A percentile compares a stretch with the other conserved stretches of the same genome.
phyloP scores from a whole-genome alignment of 2,329 filamentous ascomycete genomes.

The Calonectria pseudoreteaudii region DNA sequence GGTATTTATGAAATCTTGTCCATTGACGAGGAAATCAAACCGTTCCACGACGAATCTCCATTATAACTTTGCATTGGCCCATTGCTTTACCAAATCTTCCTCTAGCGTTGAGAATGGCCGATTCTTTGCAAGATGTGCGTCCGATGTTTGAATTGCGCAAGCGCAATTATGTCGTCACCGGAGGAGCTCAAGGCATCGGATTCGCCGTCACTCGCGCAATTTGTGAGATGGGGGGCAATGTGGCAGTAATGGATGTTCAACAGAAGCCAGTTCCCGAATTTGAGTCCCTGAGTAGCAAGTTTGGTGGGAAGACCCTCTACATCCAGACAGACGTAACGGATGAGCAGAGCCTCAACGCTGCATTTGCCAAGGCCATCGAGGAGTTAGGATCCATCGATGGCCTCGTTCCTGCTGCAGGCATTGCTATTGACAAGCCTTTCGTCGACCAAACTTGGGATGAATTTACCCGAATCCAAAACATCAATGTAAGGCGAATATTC shows the following conservation, averaged over 20 bases:
- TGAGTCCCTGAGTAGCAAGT: slow-evolving; percentile 31
- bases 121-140: slow-evolving; percentile 4
- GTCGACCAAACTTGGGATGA: slow-evolving; percentile 58
- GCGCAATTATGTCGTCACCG: slow-evolving; percentile 53
- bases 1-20: not conserved
- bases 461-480: slow-evolving; percentile 52
- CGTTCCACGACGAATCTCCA: not conserved
- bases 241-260: slow-evolving; percentile 51
- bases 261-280: slow-evolving; percentile 47
- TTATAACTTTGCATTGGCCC: not conserved
- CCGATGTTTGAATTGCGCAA: slow-evolving; percentile 14
- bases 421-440: slow-evolving; percentile 58
- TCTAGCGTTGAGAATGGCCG: not conserved
- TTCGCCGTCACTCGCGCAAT: slow-evolving; percentile 52
- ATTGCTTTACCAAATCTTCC: not conserved
- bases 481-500: slow-evolving; percentile 50
- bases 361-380: slow-evolving; percentile 39
- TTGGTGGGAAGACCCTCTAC: slow-evolving; percentile 42
- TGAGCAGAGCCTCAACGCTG: slow-evolving; percentile 42
- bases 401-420: slow-evolving; percentile 50
- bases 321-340: slow-evolving; percentile 48
- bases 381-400: slow-evolving; percentile 46
- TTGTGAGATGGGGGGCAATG: slow-evolving; percentile 54
- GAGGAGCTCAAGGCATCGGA: slow-evolving; percentile 54
- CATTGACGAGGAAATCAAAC: not conserved